Base-by-base conservation (phyloP, 2,329 filamentous ascomycete genomes). In the Colletotrichum aenigma region DNA sequence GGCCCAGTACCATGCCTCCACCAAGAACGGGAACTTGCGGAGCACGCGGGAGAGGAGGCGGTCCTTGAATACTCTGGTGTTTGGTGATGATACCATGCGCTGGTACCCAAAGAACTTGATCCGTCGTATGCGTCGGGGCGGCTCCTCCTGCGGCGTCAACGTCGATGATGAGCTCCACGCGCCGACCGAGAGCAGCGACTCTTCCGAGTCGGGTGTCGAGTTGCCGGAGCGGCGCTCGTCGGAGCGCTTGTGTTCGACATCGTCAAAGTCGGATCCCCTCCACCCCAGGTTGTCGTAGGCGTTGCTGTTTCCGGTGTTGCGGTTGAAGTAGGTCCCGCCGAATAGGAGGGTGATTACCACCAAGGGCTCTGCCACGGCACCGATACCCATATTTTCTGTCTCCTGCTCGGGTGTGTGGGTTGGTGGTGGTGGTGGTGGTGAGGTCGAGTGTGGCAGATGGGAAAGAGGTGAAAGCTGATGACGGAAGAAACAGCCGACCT, bases 1-100 rank as follows among this genome's bases (percentile, higher is more conserved):
- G 4, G 92, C 91, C 93, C 93, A 95, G 79, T 95, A 95, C 93
- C 93, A 95, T 55, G 91, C 93, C 83, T 95, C 94, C 2, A 92
- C 92, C 32, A 95, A 83, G 81, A 95, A 95, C 1, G 94, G 94
- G 78, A 94, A 91, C 80, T 91, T 93, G 73, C 88, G 88, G 16
- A 95, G 87, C 43, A 95, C 78, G 6, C 93, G 88, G 81, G 92
- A 94, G 66, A 94, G 85, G 15, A 93, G 83, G 62, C 90, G 89
- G 76, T 90, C 88, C 77, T 89, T 87, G 80, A 93, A 93, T 8
- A 90, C 85, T 52, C 85, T 85, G 2, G 92, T 93, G 81, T 94
- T 93, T 4, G 93, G 92, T 21, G 91, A 90, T 7, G 85, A 85
- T 24, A 94, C 85, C 36, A 87, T 84, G 62, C 81, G 87, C 67